These are phyloP conservation scores for Fonsecaea pedrosoi DNA, from an alignment of 2,329 filamentous ascomycete species.

Conservation along the genomic window DNA sequence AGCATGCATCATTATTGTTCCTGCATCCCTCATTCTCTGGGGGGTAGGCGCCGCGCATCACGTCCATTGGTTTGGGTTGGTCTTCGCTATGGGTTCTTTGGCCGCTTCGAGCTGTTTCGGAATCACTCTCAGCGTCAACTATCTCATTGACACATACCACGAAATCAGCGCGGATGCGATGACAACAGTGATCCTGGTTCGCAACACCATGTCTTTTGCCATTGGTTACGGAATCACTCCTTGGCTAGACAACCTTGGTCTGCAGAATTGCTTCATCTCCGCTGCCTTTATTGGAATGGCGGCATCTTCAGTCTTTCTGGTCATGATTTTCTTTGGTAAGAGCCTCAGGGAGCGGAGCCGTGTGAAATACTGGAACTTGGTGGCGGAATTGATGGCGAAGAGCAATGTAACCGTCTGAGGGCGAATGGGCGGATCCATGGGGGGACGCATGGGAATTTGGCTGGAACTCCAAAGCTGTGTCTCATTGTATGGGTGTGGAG, in stretches of 20 bases:
- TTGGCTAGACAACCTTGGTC: constrained; percentile 49
- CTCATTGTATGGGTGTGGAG: not conserved
- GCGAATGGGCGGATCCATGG: not conserved
- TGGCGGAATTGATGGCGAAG: constrained; percentile 35
- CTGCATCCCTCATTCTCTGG: constrained; percentile 57
- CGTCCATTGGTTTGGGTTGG: constrained; percentile 58
- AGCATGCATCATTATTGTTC: constrained; percentile 53
- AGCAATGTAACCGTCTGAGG: constrained; percentile 6
- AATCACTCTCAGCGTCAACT: constrained; percentile 54
- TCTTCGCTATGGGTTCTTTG: constrained; percentile 59
- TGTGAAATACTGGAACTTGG: constrained; percentile 49
- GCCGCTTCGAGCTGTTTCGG: constrained; percentile 54
- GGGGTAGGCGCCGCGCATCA: constrained; percentile 59
- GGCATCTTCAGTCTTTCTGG: constrained; percentile 47
- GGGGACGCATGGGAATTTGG: not conserved
- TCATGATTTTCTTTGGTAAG: constrained; percentile 52
- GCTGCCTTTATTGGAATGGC: constrained; percentile 49
- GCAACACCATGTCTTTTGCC: constrained; percentile 60
- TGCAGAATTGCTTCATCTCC: constrained; percentile 51
- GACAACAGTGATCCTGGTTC: constrained; percentile 57
- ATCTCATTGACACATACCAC: constrained; percentile 58
- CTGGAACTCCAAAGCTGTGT: not conserved
- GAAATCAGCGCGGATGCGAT: constrained; percentile 59
- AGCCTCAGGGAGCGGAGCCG: constrained; percentile 45
- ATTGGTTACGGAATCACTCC: constrained; percentile 59